phyloP scores from a whole-genome alignment of 176 grass and related monocot species.

The bread wheat (Triticum aestivum) region IWGSC_CS_RefSeq_v2.1 NC_057808.1:311669733-311670232 shows the following conservation, averaged over 20 bases:
- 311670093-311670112: no score
- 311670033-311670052: no score
- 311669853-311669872: constrained; percentile 82
- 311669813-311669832: constrained; percentile 49
- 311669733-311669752: constrained; percentile 45
- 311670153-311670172: no score
- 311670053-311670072: no score
- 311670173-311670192: no score
- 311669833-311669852: constrained; percentile 30
- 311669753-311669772: constrained; percentile 62
- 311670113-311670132: no score
- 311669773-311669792: constrained; percentile 71
- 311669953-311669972: not conserved
- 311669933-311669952: constrained; percentile 33
- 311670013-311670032: no score
- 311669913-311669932: constrained; percentile 59
- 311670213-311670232: no score
- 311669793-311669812: constrained; percentile 58
- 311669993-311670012: not conserved
- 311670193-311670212: no score
- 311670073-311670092: no score
- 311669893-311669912: constrained; percentile 95
- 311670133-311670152: no score
- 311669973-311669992: not conserved
- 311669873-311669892: constrained; percentile 87